phyloP scores from a whole-genome alignment of 192 early-diverging fungal species.

The Coemansia sp. region DNA sequence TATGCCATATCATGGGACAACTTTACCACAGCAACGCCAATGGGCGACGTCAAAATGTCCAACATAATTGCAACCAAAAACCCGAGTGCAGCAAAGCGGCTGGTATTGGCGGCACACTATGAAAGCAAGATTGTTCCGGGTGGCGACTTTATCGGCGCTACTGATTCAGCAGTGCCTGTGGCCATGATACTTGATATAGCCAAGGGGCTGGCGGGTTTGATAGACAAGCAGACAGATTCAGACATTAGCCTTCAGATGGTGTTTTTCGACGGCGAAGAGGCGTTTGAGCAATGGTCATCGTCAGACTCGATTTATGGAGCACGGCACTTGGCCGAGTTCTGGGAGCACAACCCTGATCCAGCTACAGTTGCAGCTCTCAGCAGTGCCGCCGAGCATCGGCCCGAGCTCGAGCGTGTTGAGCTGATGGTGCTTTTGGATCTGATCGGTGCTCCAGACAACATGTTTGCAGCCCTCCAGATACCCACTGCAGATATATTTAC shows the following conservation, averaged over 20 bases:
- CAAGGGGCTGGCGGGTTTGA: slow-evolving; percentile 58
- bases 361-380: slow-evolving; percentile 37
- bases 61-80: slow-evolving; percentile 93
- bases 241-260: slow-evolving; percentile 81
- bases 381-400: slow-evolving; percentile 19
- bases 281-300: slow-evolving; percentile 71
- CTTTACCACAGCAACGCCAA: slow-evolving; percentile 76
- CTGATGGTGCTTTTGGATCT: slow-evolving; percentile 87
- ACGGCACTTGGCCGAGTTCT: slow-evolving; percentile 77
- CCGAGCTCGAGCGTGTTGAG: slow-evolving; percentile 73
- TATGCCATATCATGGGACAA: slow-evolving; percentile 81
- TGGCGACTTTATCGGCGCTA: slow-evolving; percentile 80
- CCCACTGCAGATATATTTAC: slow-evolving; percentile 69
- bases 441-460: slow-evolving; percentile 62
- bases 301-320: slow-evolving; percentile 91
- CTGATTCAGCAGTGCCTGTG: slow-evolving; percentile 88
- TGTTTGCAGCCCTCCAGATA: slow-evolving; percentile 46
- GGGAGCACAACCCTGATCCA: slow-evolving; percentile 61
- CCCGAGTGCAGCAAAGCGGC: slow-evolving; percentile 62
- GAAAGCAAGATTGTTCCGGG: slow-evolving; percentile 80
- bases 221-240: slow-evolving; percentile 51
- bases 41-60: slow-evolving; percentile 70
- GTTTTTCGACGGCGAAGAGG: slow-evolving; percentile 98
- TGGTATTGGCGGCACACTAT: slow-evolving; percentile 91
- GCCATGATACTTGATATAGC: slow-evolving; percentile 88